Evolutionary conservation across 1,284 basidiomycete genomes (phyloP), one percentile per base, ranked within the genome.

Genomic region (Tilletiopsis washingtonensis): DNA sequence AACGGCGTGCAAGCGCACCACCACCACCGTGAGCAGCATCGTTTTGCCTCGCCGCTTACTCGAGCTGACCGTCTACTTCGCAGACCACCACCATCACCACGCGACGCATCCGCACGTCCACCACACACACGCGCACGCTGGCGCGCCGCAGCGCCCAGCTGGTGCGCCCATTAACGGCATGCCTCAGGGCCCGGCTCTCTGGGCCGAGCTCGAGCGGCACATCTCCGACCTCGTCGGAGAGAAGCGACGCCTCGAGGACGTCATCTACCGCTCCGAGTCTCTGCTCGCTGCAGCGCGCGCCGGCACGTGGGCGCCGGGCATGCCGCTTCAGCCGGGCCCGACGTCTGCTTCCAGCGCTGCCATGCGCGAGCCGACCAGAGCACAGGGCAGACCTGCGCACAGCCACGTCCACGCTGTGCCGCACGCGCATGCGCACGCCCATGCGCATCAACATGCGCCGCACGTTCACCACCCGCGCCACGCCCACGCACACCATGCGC

Each of bases 171-270:
- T 32, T n/a, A 43, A 23, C 26, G 40, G n/a, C 17, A 20, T 12
- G 15, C 42, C n/a, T 17, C 29, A 17, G 5, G 40, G 25, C 24
- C 12, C 34, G 9, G 6, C 45, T 12, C 20, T 21, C 19, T 25
- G 56, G 11, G 42, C 54, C n/a, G 67, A 66, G 20, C 52, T 71
- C 1, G 69, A 69, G 44, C 57, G 56, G 20, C 49, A 66, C 26
- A 54, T 61, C 6, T 55, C 63, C 36, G 67, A 71, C 42, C 53
- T 71, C 41, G 40, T 66, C 17, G n/a, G 52, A 11, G 69, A 68
- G 50, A 56, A 59, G 38, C 49, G 47, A 17, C 56, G 65, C 4
- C 52, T 71, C 26, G 58, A 71, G 23, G 59, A 62, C 20, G 45
- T 71, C 5, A 39, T 71, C 27, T 43, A 53, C 20, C 61, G 60